Evolutionary conservation across 768 basidiomycete genomes (phyloP).

Genomic region (Macrocybe gigantea): DNA sequence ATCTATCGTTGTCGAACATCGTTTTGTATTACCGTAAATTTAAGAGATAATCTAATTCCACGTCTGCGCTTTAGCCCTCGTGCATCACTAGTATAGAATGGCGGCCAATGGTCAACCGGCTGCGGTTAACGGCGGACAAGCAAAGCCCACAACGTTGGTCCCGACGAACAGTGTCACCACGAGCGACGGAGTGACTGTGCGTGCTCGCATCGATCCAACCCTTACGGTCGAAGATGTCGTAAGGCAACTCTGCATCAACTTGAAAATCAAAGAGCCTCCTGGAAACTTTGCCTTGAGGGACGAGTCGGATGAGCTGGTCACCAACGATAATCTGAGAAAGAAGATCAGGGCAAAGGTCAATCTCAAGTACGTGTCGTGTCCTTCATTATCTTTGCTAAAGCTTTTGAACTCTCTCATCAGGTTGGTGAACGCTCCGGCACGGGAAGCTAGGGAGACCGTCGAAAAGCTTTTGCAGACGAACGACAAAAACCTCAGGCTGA

Average conservation of each 20-base stretch:
- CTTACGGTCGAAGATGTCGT: conserved; percentile 82
- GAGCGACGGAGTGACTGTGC: conserved; percentile 66
- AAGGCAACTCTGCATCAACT: conserved; percentile 73
- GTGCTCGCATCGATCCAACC: conserved; percentile 81
- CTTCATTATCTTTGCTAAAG: background rate
- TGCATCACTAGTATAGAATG: conserved; percentile 3
- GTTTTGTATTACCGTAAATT: too few species aligned
- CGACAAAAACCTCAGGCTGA: conserved; percentile 55
- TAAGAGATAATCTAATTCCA: background rate
- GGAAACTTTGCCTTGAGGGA: conserved; percentile 75
- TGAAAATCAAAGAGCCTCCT: conserved; percentile 72
- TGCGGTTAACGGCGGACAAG: conserved; percentile 29
- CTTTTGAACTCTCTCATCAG: conserved; percentile 25
- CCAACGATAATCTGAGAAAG: conserved; percentile 79
- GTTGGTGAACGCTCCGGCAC: conserved; percentile 71
- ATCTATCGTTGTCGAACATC: too few species aligned
- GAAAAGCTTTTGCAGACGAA: conserved; percentile 60
- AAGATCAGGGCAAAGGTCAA: conserved; percentile 76
- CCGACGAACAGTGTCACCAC: conserved; percentile 85
- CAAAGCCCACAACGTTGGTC: conserved; percentile 47
- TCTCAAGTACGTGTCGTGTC: conserved; percentile 52
- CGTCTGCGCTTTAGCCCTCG: conserved; percentile 2
- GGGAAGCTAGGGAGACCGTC: conserved; percentile 74
- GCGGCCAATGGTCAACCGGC: conserved; percentile 16
- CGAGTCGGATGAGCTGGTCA: conserved; percentile 78